Percentiles rank a stretch among this genome's conserved stretches.
phyloP scores from a whole-genome alignment of 1,284 basidiomycete genomes.

The Tetrapyrgos nigripes region DNA sequence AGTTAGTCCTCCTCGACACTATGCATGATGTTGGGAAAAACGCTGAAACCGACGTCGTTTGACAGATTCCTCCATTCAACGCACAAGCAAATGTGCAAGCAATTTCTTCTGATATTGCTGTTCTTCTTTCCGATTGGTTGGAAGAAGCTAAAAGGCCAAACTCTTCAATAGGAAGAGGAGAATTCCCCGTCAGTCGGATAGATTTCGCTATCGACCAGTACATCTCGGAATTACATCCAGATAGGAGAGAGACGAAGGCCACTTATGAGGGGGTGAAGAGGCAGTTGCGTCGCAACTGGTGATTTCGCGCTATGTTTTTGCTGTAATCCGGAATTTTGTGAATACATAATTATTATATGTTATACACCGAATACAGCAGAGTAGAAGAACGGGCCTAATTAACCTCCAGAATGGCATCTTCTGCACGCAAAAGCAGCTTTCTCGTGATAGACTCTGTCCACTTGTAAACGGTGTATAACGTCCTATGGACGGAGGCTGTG shows the following conservation, averaged over 20 bases:
- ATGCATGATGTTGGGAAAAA: too few relatives aligned
- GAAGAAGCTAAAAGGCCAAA: slow-evolving; percentile 74
- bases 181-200: slow-evolving; percentile 78
- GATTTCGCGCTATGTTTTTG: slow-evolving; percentile 17
- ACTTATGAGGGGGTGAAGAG: slow-evolving; percentile 73
- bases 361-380: not conserved
- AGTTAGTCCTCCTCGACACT: slow-evolving; percentile 21
- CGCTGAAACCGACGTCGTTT: not conserved
- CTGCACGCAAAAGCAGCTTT: slow-evolving; percentile 69
- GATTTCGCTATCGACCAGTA: slow-evolving; percentile 76
- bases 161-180: slow-evolving; percentile 56
- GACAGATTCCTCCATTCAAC: slow-evolving; percentile 84
- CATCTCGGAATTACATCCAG: slow-evolving; percentile 66
- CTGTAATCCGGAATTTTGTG: not conserved
- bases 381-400: slow-evolving; percentile 27
- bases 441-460: slow-evolving; percentile 65
- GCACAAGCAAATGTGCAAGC: slow-evolving; percentile 77
- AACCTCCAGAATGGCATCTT: slow-evolving; percentile 82
- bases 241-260: slow-evolving; percentile 61
- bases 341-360: not conserved
- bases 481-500: slow-evolving; percentile 53
- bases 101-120: slow-evolving; percentile 79
- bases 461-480: slow-evolving; percentile 71
- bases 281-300: slow-evolving; percentile 72
- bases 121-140: slow-evolving; percentile 79